Conservation (phyloP, 805 yeast genomes). For the Wickerhamomyces xylosicus region DNA sequence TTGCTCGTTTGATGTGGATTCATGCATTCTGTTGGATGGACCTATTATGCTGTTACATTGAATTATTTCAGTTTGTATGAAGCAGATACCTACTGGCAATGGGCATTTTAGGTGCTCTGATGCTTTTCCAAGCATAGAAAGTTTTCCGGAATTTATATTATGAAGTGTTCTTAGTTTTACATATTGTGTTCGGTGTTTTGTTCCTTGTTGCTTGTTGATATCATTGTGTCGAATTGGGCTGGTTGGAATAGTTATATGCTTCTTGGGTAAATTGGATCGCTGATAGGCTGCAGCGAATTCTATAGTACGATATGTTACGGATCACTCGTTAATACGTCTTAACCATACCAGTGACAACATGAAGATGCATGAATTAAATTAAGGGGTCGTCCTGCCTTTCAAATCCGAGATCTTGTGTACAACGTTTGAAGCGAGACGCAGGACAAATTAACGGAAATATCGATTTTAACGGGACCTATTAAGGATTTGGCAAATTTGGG, state of each 20-base stretch:
- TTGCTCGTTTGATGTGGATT: constrained; percentile 31
- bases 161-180: constrained; percentile 51
- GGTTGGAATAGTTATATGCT: constrained; percentile 42
- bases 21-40: constrained; percentile 14
- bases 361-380: no score
- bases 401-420: no score
- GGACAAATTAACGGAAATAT: no score
- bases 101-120: constrained; percentile 31
- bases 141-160: constrained; percentile 42
- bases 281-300: constrained; percentile 42
- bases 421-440: no score
- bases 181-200: constrained; percentile 42
- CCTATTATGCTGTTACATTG: constrained; percentile 4
- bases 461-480: no score
- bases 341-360: no score
- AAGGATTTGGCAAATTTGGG: no score
- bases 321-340: no score
- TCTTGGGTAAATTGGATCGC: constrained; percentile 13
- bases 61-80: constrained; percentile 6
- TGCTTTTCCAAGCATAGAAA: constrained; percentile 39
- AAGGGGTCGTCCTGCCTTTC: no score
- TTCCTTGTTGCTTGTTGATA: constrained; percentile 47
- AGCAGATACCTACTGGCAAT: constrained; percentile 8
- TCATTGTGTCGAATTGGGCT: constrained; percentile 44
- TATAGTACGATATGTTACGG: no score